Evolutionary conservation across 345 rosid species (phyloP).

Genomic region (Hibiscus syriacus): DNA sequence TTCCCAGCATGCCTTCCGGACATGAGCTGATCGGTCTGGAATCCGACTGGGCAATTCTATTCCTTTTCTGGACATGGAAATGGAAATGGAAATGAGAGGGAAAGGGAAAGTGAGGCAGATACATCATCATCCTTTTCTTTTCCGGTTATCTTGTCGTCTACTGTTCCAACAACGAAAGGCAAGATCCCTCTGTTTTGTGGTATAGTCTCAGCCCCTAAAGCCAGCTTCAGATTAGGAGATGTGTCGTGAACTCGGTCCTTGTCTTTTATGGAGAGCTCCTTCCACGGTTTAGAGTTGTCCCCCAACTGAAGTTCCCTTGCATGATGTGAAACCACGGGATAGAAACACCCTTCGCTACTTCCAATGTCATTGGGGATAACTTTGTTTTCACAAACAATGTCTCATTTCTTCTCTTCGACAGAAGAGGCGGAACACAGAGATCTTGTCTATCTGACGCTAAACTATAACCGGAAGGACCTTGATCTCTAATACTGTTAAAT

Average conservation of each 20-base stretch:
- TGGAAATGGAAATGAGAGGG: conserved; percentile 75
- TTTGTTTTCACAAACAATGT: conserved; percentile 22
- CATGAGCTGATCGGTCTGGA: conserved; percentile 43
- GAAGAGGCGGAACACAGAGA: conserved; percentile 26
- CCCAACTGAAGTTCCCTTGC: too few species aligned
- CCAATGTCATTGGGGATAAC: conserved; percentile 34
- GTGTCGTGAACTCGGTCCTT: conserved; percentile 24
- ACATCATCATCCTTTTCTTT: conserved; percentile 53
- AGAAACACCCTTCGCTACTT: conserved; percentile 50
- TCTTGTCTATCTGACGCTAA: conserved; percentile 30
- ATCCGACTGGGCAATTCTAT: conserved; percentile 33
- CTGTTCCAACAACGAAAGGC: conserved; percentile 44
- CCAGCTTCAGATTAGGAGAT: conserved; percentile 79
- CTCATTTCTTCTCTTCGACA: conserved; percentile 23
- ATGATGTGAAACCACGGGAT: conserved; percentile 59
- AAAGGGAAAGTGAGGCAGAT: conserved; percentile 73
- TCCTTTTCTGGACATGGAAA: conserved; percentile 57
- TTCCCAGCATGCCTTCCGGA: conserved; percentile 51
- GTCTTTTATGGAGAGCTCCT: conserved; percentile 18
- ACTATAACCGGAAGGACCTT: conserved; percentile 24
- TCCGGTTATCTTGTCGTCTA: conserved; percentile 26
- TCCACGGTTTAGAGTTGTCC: too few species aligned
- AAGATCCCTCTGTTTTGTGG: conserved; percentile 37
- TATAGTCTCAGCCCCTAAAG: conserved; percentile 65
- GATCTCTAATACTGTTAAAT: conserved; percentile 24